These are phyloP conservation scores for Dryadomyces quercivorus DNA, from an alignment of 2,329 filamentous ascomycete species.

Conservation along the genomic window DNA sequence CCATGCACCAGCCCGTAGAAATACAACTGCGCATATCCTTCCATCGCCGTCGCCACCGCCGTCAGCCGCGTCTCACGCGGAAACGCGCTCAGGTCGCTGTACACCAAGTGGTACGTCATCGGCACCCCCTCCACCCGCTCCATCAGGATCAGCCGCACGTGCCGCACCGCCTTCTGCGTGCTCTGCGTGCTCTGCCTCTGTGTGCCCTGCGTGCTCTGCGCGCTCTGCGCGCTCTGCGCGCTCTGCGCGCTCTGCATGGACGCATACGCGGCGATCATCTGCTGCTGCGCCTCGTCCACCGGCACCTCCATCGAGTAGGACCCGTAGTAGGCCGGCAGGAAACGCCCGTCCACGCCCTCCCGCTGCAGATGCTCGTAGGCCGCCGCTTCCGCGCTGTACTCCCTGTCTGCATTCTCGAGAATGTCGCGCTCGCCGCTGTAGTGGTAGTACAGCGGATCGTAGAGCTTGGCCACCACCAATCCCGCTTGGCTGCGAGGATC, in stretches of 20 bases:
- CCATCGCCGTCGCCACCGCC: slow-evolving; percentile 7
- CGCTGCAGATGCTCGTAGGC: slow-evolving; percentile 9
- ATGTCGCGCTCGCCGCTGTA: slow-evolving; percentile 9
- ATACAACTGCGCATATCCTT: slow-evolving; percentile 9
- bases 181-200: too few relatives aligned
- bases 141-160: slow-evolving; percentile 8
- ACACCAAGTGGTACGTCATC: slow-evolving; percentile 9
- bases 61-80: slow-evolving; percentile 4
- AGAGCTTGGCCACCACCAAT: slow-evolving; percentile 11
- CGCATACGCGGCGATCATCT: not conserved
- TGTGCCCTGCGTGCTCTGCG: too few relatives aligned
- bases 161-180: not conserved
- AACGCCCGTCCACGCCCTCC: slow-evolving; percentile 7
- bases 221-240: too few relatives aligned
- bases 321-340: slow-evolving; percentile 9
- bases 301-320: slow-evolving; percentile 8
- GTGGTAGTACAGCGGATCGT: slow-evolving; percentile 12
- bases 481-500: not conserved
- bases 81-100: slow-evolving; percentile 6
- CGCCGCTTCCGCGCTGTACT: slow-evolving; percentile 10
- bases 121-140: slow-evolving; percentile 3
- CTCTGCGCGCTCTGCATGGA: too few relatives aligned
- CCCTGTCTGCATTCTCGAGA: slow-evolving; percentile 10
- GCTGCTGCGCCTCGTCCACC: slow-evolving; percentile 2
- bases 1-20: slow-evolving; percentile 10